Base-by-base conservation (phyloP, 257 asterid genomes). In the Anisodus tanguticus region DNA sequence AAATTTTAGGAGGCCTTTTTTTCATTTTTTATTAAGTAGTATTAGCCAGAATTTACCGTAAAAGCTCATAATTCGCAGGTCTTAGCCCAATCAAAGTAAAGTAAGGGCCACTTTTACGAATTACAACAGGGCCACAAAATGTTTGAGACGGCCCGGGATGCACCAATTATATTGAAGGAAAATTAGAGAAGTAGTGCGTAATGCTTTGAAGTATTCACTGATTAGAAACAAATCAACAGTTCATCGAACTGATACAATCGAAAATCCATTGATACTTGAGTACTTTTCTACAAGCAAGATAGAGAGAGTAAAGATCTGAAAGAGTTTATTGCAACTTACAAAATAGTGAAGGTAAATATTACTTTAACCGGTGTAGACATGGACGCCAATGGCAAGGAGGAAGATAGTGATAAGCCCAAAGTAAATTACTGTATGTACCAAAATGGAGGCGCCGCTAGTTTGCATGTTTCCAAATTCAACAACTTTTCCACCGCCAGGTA, bases 391-490 rank as follows among this genome's bases (percentile, higher is more conserved):
- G 19, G 81, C 81, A 12, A 74, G 81, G 63, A 76, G 81, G 13
- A 51, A 76, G 22, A 76, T 76, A 76, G 81, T 76, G 43, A 76
- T 76, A 12, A 76, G 63, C 8, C 81, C 63, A 76, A 76, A 51
- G 19, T 76, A 76, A 76, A 76, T 76, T 49, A 76, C 60, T 0
- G 81, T 10, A 51, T 76, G 63, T 22, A 51, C 81, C 81, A 51
- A 12, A 76, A 76, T 76, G 26, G 81, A 76, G 0, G 17, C 15
- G 3, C 81, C 81, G 13, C 81, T 76, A 15, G 81, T 76, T 76
- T 76, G 81, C 81, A 76, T 76, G 63, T 76, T 76, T 3, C 81
- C 81, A 8, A 76, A 76, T 51, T 76, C 81, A 51, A 51, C 63
- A 12, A 54, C 59, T 26, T 51, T 76, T 26, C 81, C 81, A 51